These are phyloP conservation scores for Calonectria pauciramosa DNA, from an alignment of 2,329 filamentous ascomycete species.

Conservation along the genomic window DNA sequence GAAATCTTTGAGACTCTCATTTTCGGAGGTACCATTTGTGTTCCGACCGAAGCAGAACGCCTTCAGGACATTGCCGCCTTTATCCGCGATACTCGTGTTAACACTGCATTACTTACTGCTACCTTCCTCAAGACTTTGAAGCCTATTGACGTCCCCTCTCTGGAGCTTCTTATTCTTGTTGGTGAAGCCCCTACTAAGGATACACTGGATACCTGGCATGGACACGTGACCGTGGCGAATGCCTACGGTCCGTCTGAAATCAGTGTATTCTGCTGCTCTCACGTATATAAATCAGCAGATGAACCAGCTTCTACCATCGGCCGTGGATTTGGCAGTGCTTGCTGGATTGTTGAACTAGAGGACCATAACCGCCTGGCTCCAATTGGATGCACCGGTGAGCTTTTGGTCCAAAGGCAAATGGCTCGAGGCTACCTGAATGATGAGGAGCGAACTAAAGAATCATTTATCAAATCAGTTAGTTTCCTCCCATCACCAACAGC, in stretches of 20 bases:
- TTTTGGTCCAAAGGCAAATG: slow-evolving; percentile 41
- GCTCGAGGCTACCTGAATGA: slow-evolving; percentile 40
- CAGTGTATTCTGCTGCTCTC: slow-evolving; percentile 17
- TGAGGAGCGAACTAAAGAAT: slow-evolving; percentile 21
- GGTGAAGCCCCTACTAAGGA: slow-evolving; percentile 31
- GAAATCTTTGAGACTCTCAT: slow-evolving; percentile 56
- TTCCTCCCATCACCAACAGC: neutral
- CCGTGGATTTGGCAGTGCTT: neutral
- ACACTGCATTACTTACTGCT: neutral
- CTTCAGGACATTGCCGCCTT: slow-evolving; percentile 3
- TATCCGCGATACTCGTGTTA: neutral
- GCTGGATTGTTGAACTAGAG: slow-evolving; percentile 12
- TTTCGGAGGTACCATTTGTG: slow-evolving; percentile 54
- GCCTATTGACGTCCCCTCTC: slow-evolving; percentile 1
- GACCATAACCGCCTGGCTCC: slow-evolving; percentile 36
- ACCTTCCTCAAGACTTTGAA: neutral
- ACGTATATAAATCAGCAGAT: slow-evolving; percentile 10
- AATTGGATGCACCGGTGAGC: slow-evolving; percentile 41
- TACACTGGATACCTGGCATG: slow-evolving; percentile 18
- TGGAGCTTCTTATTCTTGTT: slow-evolving; percentile 23
- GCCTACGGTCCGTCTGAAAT: slow-evolving; percentile 30
- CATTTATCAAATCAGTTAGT: slow-evolving; percentile 20
- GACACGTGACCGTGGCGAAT: slow-evolving; percentile 19
- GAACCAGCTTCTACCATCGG: slow-evolving; percentile 5
- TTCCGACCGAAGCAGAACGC: slow-evolving; percentile 53